Base-by-base conservation (phyloP, 352 stramenopile genomes). In the Pythium myriotylum region DNA sequence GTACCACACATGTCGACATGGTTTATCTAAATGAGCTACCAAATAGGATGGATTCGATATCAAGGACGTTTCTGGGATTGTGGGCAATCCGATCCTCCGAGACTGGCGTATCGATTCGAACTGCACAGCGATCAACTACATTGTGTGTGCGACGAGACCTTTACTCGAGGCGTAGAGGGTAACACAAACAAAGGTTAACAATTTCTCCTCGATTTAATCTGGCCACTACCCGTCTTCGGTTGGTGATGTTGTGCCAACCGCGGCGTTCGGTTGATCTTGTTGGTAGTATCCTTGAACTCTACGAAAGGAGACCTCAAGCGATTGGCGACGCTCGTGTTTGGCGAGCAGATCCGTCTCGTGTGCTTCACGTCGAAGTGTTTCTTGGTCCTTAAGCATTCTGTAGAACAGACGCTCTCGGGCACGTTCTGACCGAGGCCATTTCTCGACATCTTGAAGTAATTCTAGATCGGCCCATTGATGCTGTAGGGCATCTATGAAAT, bases 91-190 rank as follows among this genome's bases (percentile, higher is more conserved):
- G 32, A 81, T 94, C 37, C 73, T 83, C 26, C 76, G 76, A 43
- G 86, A 77, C 42, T 95, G 86, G 86, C 75, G 65, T 54, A 86
- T 92, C 50, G 70, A 91, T 54, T 70, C 79, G 17, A 89, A 75
- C 49, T 92, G 80, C 67, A 91, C 77, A 41, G 71, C 75, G 48
- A 68, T 95, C 67, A 95, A 95, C 62, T 95, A 95, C 72, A 89
- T 94, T 62, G 62, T 95, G 51, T 91, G 81, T 46, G 86, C 84
- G 17, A 68, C 78, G 23, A 95, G 92, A 55, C 74, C 76, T 20
- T 24, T 10, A 4, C 10, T n/a, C n/a, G n/a, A n/a, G n/a, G n/a
- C n/a, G n/a, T n/a, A n/a, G n/a, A n/a, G n/a, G n/a, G n/a, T n/a
- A n/a, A n/a, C n/a, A n/a, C n/a, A n/a, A n/a, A n/a, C n/a, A n/a